Base-by-base conservation (phyloP, 1,284 basidiomycete species). In the Xerocomus tenax region DNA sequence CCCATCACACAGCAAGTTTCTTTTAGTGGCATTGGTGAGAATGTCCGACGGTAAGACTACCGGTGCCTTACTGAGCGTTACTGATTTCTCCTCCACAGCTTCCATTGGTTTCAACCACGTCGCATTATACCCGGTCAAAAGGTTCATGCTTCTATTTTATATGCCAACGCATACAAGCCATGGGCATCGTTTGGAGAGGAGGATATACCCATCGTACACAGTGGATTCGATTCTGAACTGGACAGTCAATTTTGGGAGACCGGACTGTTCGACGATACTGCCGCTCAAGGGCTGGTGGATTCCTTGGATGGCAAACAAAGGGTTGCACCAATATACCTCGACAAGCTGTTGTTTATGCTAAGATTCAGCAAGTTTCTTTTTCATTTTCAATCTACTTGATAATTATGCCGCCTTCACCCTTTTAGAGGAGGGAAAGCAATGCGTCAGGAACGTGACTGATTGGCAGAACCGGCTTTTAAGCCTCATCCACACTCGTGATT, bases 91-190 rank as follows among this genome's bases (percentile, higher is more conserved):
- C 3, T 26, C 10, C 18, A 13, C 32, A 67, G 64, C n/a, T 30
- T 3, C 26, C 65, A 64, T 38, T 42, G 29, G 15, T 3, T 34
- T 8, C 51, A 60, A 39, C 53, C 61, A 19, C 62, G 62, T 23
- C 57, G 59, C 25, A 65, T 63, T 32, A 60, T 63, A 43, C 63
- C 62, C 1, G 62, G 63, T n/a, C 62, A 67, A 46, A 64, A 62
- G 30, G 39, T 65, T 1, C 62, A 64, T 13, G 65, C 59, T 13
- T 68, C 62, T 0, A 44, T 64, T 38, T 29, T 68, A 15, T 66
- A 54, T 48, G 57, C 55, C 5, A 64, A 58, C 3, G 42, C 48
- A 4, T 68, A 64, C 35, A 49, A 46, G 23, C 65, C 64, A 10
- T 41, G 12, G 9, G 64, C 63, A 8, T 55, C 54, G 3, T 36